Conservation (phyloP, 2,329 filamentous ascomycete genomes). For the Orbilia oligospora region DNA sequence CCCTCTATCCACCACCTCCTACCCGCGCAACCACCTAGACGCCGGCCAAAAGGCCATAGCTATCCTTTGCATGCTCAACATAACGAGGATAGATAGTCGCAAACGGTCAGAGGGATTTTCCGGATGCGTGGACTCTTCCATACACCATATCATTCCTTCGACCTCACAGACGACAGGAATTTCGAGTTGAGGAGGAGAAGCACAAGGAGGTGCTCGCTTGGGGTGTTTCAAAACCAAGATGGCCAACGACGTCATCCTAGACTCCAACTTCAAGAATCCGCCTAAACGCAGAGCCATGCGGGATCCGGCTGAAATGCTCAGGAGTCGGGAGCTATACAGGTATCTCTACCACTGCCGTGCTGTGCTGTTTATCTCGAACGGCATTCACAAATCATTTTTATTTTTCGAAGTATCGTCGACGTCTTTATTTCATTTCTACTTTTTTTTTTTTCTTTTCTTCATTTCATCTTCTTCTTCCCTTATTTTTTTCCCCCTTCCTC, state of each 20-base stretch:
- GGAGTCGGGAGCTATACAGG: conserved; percentile 56
- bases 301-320: conserved; percentile 40
- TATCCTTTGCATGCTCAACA: conserved; percentile 37
- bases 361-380: neutral
- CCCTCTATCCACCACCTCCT: conserved; percentile 20
- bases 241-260: conserved; percentile 57
- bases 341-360: conserved; percentile 1
- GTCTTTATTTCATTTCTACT: neutral
- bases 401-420: neutral
- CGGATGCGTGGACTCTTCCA: conserved; percentile 41
- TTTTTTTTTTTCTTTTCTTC: neutral
- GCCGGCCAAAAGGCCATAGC: conserved; percentile 10
- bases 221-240: conserved; percentile 49
- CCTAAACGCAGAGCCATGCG: conserved; percentile 52
- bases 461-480: neutral
- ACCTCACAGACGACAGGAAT: conserved; percentile 49
- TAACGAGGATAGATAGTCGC: conserved; percentile 36
- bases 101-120: conserved; percentile 32
- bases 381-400: neutral
- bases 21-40: conserved; percentile 22
- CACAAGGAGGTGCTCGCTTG: conserved; percentile 47
- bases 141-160: conserved; percentile 38
- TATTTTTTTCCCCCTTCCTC: neutral
- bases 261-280: conserved; percentile 32
- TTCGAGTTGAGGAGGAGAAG: conserved; percentile 41